Evolutionary conservation across 768 basidiomycete species (phyloP), one percentile per base, ranked within the genome.

Genomic region (Xerocomus potaroensis): DNA sequence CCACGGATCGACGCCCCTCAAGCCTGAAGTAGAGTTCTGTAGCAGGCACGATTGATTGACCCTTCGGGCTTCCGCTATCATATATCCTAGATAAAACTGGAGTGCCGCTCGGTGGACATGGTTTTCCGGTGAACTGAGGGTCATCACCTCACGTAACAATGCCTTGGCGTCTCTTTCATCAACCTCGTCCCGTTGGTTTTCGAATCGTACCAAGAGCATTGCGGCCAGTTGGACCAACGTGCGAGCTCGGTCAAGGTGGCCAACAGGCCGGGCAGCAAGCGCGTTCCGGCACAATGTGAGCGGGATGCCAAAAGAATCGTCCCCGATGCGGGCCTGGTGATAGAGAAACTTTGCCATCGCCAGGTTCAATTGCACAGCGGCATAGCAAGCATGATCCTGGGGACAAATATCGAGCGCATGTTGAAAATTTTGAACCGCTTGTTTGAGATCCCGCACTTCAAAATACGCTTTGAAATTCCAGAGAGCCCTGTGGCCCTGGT

Each of bases 321-420:
- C 40, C 14, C 19, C 6, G n/a, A 4, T 11, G 16, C 32, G 10
- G 12, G 33, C 36, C 6, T 12, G 30, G 19, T 15, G 32, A 8
- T 18, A 14, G 3, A 39, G 12, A 3, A 39, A 45, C n/a, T 39
- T 39, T 38, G 43, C 43, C 15, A 14, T 27, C 8, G 49, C 49
- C 15, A 47, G 4, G n/a, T 50, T 50, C 23, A 40, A 31, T 2
- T 36, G 27, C 15, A 45, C 45, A 31, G 29, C 44, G 2, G 45
- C 49, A 33, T 34, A 39, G 27, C 49, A 47, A 31, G 39, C 33
- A 14, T 50, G 49, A 5, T 41, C 15, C 34, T 3, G 18, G 8
- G 49, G 34, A 23, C 49, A 50, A n/a, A 41, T 9, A 31, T 27
- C 6, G 8, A 50, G 33, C n/a, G 23, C 49, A 18, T 14, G 38